phyloP scores from a whole-genome alignment of 2,329 filamentous ascomycete species.

The Cephalotrichum gorgonifer region DNA sequence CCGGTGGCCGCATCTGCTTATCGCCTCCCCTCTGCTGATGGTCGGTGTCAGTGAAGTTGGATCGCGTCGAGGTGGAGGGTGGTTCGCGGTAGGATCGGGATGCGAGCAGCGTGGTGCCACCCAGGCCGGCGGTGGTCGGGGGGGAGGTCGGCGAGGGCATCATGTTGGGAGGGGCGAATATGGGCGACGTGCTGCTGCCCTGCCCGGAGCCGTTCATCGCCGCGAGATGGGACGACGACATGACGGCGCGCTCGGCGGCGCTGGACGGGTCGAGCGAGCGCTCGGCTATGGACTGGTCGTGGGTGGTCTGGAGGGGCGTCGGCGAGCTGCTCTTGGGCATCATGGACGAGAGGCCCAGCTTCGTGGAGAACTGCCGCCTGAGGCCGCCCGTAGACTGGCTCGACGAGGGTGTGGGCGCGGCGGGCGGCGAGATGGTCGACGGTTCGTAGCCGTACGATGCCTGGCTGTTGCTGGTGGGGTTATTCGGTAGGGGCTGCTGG shows the following conservation, averaged over 20 bases:
- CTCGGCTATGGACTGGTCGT: conserved; percentile 55
- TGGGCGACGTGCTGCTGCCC: conserved; percentile 38
- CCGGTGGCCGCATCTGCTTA: conserved; percentile 25
- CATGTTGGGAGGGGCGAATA: conserved; percentile 50
- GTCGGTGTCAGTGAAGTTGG: conserved; percentile 44
- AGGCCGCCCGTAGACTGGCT: conserved; percentile 43
- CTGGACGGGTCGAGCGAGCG: conserved; percentile 58
- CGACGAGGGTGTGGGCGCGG: conserved; percentile 45
- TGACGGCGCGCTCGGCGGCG: conserved; percentile 55
- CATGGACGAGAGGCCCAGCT: conserved; percentile 37
- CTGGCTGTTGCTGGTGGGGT: conserved; percentile 16
- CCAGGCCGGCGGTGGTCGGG: conserved; percentile 37
- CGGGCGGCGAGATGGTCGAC: conserved; percentile 32
- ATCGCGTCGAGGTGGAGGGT: conserved; percentile 39
- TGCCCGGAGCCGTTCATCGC: conserved; percentile 57
- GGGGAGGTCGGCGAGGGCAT: conserved; percentile 62
- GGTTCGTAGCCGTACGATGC: conserved; percentile 41
- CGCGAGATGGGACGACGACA: conserved; percentile 59
- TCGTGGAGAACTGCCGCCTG: conserved; percentile 65
- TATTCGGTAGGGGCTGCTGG: conserved; percentile 68
- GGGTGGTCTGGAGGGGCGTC: conserved; percentile 58
- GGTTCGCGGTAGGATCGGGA: conserved; percentile 52
- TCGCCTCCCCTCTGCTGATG: conserved; percentile 21
- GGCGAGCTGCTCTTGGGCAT: conserved; percentile 67
- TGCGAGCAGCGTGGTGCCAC: conserved; percentile 44